These are phyloP conservation scores for peach (Prunus persica) DNA, from an alignment of 306 rosid genomes.

Conservation along the genomic window DNA sequence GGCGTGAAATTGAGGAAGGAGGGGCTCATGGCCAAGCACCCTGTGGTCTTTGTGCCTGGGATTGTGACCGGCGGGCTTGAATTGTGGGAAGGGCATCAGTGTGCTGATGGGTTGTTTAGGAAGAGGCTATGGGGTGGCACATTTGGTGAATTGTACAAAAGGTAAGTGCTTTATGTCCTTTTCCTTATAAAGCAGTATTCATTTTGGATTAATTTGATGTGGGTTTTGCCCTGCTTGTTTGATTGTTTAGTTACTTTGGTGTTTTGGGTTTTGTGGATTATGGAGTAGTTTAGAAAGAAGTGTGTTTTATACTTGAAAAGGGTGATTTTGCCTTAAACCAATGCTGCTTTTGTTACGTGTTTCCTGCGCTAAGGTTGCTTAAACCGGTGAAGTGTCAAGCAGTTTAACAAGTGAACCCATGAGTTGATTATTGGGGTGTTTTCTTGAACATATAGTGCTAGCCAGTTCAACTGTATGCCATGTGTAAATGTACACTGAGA, in stretches of 20 bases:
- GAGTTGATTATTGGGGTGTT: not conserved
- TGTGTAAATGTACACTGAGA: not conserved
- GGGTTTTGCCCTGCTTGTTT: not conserved
- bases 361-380: not conserved
- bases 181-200: not conserved
- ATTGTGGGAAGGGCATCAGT: conserved; percentile 76
- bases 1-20: conserved; percentile 74
- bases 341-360: not conserved
- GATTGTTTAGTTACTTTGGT: not conserved
- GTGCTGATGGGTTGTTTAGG: conserved; percentile 78
- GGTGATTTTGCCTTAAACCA: not conserved
- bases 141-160: conserved; percentile 70
- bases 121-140: conserved; percentile 84
- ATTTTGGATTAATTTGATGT: not conserved
- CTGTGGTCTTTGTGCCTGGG: conserved; percentile 83
- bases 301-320: not conserved
- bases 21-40: conserved; percentile 63
- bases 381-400: not conserved
- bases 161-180: conserved; percentile 29
- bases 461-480: not conserved
- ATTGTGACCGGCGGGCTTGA: conserved; percentile 82
- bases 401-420: not conserved
- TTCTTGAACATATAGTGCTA: not conserved
- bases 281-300: not conserved
- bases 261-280: not conserved